Percentiles rank a stretch among this genome's conserved stretches.
Conservation (phyloP, 371 early-diverging fungal species). For the Apophysomyces elegans region DNA sequence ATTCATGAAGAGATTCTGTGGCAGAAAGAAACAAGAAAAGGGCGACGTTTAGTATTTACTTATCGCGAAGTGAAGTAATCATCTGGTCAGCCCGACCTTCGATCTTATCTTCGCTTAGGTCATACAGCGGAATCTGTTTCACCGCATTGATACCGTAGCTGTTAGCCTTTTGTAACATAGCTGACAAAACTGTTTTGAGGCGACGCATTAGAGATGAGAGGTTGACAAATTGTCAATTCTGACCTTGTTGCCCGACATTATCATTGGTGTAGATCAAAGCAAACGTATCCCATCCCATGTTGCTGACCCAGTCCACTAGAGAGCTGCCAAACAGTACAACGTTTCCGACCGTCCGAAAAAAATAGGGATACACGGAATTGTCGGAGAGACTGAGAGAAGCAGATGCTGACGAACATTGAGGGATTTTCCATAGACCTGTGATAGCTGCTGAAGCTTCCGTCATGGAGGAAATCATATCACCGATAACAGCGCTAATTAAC, state of each 20-base stretch:
- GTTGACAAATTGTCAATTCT: background rate
- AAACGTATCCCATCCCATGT: slow-evolving; percentile 45
- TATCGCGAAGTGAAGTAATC: background rate
- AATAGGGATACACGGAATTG: slow-evolving; percentile 40
- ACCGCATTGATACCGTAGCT: slow-evolving; percentile 24
- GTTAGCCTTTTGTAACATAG: slow-evolving; percentile 25
- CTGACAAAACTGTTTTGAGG: slow-evolving; percentile 18
- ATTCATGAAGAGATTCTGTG: slow-evolving; percentile 31
- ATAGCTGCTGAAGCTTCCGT: slow-evolving; percentile 42
- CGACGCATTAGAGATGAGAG: background rate
- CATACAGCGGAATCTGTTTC: slow-evolving; percentile 36
- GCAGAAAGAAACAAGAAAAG: background rate
- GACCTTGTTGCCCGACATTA: slow-evolving; percentile 43
- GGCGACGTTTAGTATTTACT: background rate
- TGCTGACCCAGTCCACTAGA: slow-evolving; percentile 36
- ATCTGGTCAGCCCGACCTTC: slow-evolving; percentile 24
- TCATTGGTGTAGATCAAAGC: slow-evolving; percentile 45
- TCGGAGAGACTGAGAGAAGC: slow-evolving; percentile 35
- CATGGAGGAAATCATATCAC: slow-evolving; percentile 39
- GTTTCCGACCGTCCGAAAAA: slow-evolving; percentile 44
- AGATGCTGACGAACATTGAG: slow-evolving; percentile 47
- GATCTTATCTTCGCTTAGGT: slow-evolving; percentile 23
- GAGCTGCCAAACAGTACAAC: slow-evolving; percentile 33
- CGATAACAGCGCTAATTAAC: slow-evolving; percentile 45
- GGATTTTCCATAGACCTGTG: slow-evolving; percentile 37